Conservation (phyloP, 179 eudicot genomes). For the Vitellaria paradoxa region DNA sequence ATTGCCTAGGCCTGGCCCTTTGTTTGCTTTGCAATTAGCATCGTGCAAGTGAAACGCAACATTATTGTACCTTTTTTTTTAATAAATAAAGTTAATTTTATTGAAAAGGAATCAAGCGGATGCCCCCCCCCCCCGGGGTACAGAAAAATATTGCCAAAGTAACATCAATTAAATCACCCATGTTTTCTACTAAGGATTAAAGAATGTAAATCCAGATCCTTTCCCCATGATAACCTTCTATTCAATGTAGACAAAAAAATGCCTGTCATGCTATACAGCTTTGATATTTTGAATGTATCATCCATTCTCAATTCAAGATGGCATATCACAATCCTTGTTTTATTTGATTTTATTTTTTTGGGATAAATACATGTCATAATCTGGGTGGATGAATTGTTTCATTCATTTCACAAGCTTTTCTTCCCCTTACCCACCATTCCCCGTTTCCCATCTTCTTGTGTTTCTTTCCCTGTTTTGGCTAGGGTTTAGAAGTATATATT, state of each 20-base stretch:
- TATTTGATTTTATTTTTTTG: background rate
- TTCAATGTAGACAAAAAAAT: too few relatives aligned
- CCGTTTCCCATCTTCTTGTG: background rate
- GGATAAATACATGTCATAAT: background rate
- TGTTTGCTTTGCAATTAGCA: background rate
- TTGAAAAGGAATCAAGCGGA: too few relatives aligned
- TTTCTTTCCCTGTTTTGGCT: too few relatives aligned
- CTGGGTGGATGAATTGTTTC: background rate
- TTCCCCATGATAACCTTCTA: too few relatives aligned
- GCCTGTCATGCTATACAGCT: background rate
- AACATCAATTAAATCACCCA: too few relatives aligned
- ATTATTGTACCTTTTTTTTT: too few relatives aligned
- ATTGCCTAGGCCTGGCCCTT: background rate
- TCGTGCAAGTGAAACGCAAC: background rate
- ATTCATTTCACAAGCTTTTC: background rate
- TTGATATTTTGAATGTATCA: background rate
- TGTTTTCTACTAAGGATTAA: background rate
- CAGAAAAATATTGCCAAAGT: too few relatives aligned
- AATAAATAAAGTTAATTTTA: too few relatives aligned
- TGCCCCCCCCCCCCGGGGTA: too few relatives aligned
- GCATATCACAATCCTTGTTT: background rate
- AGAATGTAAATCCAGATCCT: background rate
- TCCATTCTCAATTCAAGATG: background rate
- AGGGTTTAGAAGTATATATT: background rate
- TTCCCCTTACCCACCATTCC: background rate